Evolutionary conservation across 495 filamentous ascomycete genomes (phyloP).

Genomic region (Podospora comata): DNA sequence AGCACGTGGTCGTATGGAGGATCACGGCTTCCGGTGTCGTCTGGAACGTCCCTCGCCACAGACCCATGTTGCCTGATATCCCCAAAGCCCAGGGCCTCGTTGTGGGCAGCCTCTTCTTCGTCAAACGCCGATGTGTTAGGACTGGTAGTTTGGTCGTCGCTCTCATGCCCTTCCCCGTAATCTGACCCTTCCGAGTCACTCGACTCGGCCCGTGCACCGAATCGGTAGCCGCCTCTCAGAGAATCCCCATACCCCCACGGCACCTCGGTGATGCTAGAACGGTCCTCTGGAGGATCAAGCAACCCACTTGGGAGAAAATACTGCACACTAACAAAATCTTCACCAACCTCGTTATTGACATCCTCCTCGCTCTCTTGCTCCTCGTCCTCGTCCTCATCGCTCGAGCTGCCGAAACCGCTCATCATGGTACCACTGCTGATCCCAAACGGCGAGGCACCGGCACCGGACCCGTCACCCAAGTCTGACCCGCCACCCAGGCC

Average conservation of each 20-base stretch:
- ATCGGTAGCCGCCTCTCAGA: background rate
- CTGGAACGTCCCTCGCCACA: background rate
- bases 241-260: background rate
- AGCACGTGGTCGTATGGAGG: constrained; percentile 3
- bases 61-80: background rate
- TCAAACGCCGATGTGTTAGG: background rate
- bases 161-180: background rate
- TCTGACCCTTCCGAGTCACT: background rate
- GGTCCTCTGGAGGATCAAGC: background rate
- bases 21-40: background rate
- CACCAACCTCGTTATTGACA: constrained; percentile 51
- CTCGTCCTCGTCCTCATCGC: constrained; percentile 95
- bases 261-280: background rate
- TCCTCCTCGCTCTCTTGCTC: constrained; percentile 79
- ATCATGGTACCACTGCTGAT: constrained; percentile 67
- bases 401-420: constrained; percentile 93
- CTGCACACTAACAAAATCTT: constrained; percentile 1
- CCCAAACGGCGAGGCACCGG: constrained; percentile 63
- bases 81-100: background rate
- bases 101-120: background rate
- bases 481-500: constrained; percentile 73
- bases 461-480: constrained; percentile 61
- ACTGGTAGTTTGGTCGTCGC: background rate
- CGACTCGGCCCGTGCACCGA: background rate
- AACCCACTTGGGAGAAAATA: constrained; percentile 11